Evolutionary conservation across 192 early-diverging fungal genomes (phyloP), one percentile per base, ranked within the genome.

Genomic region (Coemansia sp.): DNA sequence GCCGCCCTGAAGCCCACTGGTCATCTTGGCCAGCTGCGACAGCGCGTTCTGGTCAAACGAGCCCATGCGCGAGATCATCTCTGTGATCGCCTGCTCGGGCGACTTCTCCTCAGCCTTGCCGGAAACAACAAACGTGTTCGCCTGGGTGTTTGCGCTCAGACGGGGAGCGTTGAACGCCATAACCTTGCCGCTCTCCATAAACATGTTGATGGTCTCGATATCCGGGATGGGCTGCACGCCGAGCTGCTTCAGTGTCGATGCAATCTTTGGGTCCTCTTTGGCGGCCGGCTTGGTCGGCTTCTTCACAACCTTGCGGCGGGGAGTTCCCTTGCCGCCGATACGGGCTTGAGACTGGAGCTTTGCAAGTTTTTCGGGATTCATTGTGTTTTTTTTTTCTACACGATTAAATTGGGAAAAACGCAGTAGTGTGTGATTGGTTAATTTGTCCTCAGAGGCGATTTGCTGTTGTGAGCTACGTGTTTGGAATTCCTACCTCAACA

Each of bases 201-300:
- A 97, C 92, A 99, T 97, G 88, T 98, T 98, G 81, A 99, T 92
- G 67, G 97, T 91, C 83, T 97, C 95, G 60, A 98, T 89, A 61
- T 82, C 84, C 70, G 84, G 77, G 62, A 97, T 84, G 59, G 86
- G 82, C 81, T 93, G 90, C 49, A 92, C 87, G 67, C 90, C 86
- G 56, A 98, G 86, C 88, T 97, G 95, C 73, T 91, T 93, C 58
- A 97, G 84, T 55, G 90, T 85, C 54, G 87, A 81, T 66, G 89
- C 84, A 47, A 98, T 89, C 90, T 96, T 97, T 71, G 92, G 94
- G 83, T 97, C 95, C 73, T 99, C 94, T 76, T 87, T 83, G 31
- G 82, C 85, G 45, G 81, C 64, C 43, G 82, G 28, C 62, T 60
- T 64, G 60, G 77, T 67, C 59, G 81, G 42, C 44, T 72, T 65